Base-by-base conservation (phyloP, 2,329 filamentous ascomycete species). In the Fusarium nodosum region DNA sequence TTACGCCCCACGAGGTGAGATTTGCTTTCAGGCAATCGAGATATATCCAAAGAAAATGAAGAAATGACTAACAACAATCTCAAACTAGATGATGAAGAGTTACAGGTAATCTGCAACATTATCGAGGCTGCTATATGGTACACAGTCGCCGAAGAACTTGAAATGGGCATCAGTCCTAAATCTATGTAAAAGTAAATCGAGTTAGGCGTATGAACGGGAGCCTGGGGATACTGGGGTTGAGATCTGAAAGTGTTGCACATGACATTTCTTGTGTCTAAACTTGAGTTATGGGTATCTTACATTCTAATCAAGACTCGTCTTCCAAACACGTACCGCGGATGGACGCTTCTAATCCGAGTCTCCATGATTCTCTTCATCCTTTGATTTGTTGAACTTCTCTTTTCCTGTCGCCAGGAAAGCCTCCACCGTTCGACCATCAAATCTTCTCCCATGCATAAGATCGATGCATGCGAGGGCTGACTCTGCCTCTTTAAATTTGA, bases 361-460 rank as follows among this genome's bases (percentile, higher is more conserved):
- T 5, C 72, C 83, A 28, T 83, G 82, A n/a, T 82, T 82, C 44
- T 85, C 82, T 45, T 85, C 83, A 62, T 86, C 84, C 69, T 85
- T 89, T 18, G 87, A 89, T 81, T 91, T 94, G 74, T 86, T 88
- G 75, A 92, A 97, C 67, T 86, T 88, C 79, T 96, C 91, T 55
- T 84, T 85, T 3, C 92, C 92, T 18, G 89, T 88, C 1, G 90
- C 86, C 44, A 94, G 84, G 63, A 88, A 89, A 15, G 94, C 93
- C 72, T 90, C 84, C 7, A 97, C 90, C 26, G 85, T 86, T 28
- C 88, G 87, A 2, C 92, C 91, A 42, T 88, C 91, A 77, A 97
- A 97, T 64, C 84, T 88, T n/a, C 93, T 87, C 1, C 94, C 94
- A 72, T 93, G 84, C 91, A 97, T 94, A 46, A 89, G 77, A 73